Evolutionary conservation across 805 yeast genomes (phyloP), one percentile per base, ranked within the genome.

Genomic region (Lachancea meyersii): DNA sequence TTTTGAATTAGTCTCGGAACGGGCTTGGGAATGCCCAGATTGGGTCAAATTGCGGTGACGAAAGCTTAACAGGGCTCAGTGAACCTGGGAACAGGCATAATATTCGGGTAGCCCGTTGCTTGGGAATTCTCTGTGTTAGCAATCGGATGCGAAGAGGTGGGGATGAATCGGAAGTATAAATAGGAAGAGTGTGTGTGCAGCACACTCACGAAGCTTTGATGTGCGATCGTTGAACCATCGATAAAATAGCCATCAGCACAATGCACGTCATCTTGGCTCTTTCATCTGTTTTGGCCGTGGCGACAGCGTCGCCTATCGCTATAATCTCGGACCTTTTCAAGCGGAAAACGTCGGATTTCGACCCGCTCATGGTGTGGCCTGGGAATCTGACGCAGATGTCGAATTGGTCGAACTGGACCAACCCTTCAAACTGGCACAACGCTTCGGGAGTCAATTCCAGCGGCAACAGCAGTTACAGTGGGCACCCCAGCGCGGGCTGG

Each of bases 331-430:
- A 41, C 14, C 30, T 33, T 22, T 18, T 30, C 40, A 34, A 28
- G 26, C 31, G 30, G 13, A 23, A 27, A 9, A 22, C 14, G 16
- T 23, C 20, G 17, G 41, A 30, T 30, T 34, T 34, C 28, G 28
- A 22, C 28, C 37, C 37, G 28, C 19, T 34, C 26, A 20, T n/a
- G 13, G 35, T 31, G 28, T 38, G 35, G 35, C 41, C 41, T 22
- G 37, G 37, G 3, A 34, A 34, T 13, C 17, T 14, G 32, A 36
- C 32, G 31, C 35, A 40, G 35, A n/a, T 22, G 28, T 31, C 40
- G 40, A 32, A 41, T 40, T 18, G 35, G 31, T 44, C 50, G 14
- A 44, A 45, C 46, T 35, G 33, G 38, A 40, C 43, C 36, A 41
- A 21, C 28, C 20, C 24, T 19, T 35, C 40, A 21, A 41, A 35